A percentile compares a stretch with the other conserved stretches of the same genome.
Evolutionary conservation across 2,329 filamentous ascomycete genomes (phyloP).

Genomic region (Diaporthe nobilis): DNA sequence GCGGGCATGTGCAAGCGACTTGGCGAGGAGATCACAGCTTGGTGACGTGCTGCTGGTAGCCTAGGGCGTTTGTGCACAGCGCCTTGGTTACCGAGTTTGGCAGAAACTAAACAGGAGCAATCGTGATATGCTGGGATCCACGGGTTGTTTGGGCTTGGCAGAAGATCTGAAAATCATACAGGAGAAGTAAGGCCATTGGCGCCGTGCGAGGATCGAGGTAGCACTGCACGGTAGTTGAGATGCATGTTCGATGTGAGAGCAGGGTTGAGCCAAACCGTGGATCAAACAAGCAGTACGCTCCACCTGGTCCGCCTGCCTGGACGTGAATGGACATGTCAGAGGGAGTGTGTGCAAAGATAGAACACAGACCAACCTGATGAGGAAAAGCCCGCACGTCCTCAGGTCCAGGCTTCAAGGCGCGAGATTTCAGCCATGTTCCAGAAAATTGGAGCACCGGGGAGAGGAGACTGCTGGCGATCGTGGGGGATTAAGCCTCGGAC

Average conservation of each 20-base stretch:
- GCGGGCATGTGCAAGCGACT: slow-evolving; percentile 28
- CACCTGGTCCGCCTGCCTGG: background rate
- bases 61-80: background rate
- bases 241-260: slow-evolving; percentile 32
- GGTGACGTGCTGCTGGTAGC: slow-evolving; percentile 21
- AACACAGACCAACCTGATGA: background rate
- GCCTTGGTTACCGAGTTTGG: slow-evolving; percentile 17
- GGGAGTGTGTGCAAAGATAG: slow-evolving; percentile 2
- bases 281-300: slow-evolving; percentile 36
- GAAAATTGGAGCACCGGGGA: slow-evolving; percentile 32
- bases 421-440: slow-evolving; percentile 32
- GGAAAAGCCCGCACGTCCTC: slow-evolving; percentile 10
- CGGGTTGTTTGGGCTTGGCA: slow-evolving; percentile 29
- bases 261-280: slow-evolving; percentile 41
- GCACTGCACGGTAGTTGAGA: slow-evolving; percentile 30
- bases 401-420: slow-evolving; percentile 7
- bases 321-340: background rate
- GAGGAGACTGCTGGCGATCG: slow-evolving; percentile 4
- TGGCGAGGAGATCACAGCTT: slow-evolving; percentile 25
- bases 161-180: slow-evolving; percentile 37
- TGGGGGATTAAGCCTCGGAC: slow-evolving; percentile 27
- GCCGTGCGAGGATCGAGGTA: slow-evolving; percentile 5
- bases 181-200: slow-evolving; percentile 28
- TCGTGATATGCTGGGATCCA: background rate
- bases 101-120: slow-evolving; percentile 34